Evolutionary conservation across 495 filamentous ascomycete genomes (phyloP), one percentile per base, ranked within the genome.

Genomic region (Xylaria sp.): DNA sequence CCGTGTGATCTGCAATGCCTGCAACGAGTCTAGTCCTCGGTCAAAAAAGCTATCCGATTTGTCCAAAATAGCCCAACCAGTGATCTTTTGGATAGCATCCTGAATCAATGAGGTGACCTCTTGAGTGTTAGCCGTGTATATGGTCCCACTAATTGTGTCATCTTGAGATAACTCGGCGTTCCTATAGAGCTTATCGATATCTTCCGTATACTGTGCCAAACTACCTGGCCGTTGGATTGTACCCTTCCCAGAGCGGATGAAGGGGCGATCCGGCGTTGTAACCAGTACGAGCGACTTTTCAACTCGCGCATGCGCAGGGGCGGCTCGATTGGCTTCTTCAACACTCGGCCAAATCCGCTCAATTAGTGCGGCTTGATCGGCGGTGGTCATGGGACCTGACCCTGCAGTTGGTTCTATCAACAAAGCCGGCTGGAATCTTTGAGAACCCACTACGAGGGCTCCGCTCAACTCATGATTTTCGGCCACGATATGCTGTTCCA

Each of bases 281-380:
- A 50, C 46, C 1, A 50, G 46, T 4, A 21, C 21, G 15, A 50
- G 46, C 46, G n/a, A 50, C 46, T 50, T 50, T 50, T 19, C 46
- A 1, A 50, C 46, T 50, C 46, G n/a, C 5, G 46, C 17, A 21
- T 50, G 46, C 1, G 15, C 46, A n/a, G n/a, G 46, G n/a, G 46
- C n/a, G 21, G 17, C 15, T 50, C 15, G 15, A 50, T 50, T 50
- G 46, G 46, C 15, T n/a, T 50, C n/a, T 50, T 50, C 46, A 7
- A 50, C 46, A 50, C 46, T n/a, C 15, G 46, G n/a, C 46, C 46
- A 50, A 17, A 41, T n/a, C 5, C 9, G 46, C 46, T 19, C 46
- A 50, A 21, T 50, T 9, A 50, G 46, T 50, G 46, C 46, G 46
- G 46, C 46, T 50, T 50, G 46, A 50, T 50, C 46, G 17, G 46